phyloP scores from a whole-genome alignment of 352 stramenopile genomes.

The Globisporangium abappressorium region DNA sequence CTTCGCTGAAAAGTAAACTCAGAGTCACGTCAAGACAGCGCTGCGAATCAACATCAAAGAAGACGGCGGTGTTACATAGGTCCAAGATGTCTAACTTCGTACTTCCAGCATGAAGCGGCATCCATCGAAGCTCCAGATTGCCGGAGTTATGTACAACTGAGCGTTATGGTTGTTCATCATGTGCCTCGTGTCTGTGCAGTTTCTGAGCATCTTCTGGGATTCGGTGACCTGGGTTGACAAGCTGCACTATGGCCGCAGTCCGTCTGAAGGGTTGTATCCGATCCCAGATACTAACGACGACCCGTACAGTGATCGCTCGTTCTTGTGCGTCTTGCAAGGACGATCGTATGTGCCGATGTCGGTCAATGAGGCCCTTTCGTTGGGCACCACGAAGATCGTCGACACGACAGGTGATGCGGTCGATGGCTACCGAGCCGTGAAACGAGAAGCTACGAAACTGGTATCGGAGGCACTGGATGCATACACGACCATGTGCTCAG shows the following conservation, averaged over 20 bases:
- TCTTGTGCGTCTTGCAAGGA: background rate
- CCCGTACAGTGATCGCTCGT: background rate
- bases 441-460: background rate
- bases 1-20: too few relatives aligned
- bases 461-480: background rate
- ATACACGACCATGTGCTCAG: background rate
- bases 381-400: background rate
- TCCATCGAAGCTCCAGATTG: background rate
- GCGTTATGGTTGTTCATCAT: background rate
- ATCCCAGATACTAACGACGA: background rate
- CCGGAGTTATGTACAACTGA: background rate
- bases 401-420: too few relatives aligned
- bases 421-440: background rate
- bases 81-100: background rate
- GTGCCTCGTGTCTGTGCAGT: background rate
- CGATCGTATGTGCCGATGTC: background rate
- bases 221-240: background rate
- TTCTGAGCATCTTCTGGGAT: background rate
- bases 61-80: background rate
- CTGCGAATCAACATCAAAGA: background rate
- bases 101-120: background rate
- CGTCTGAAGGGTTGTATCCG: background rate
- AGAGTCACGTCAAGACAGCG: background rate
- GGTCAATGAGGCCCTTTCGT: background rate
- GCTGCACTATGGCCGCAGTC: background rate